A percentile compares a stretch with the other conserved stretches of the same genome.
Evolutionary conservation across 257 asterid genomes (phyloP).

Genomic region (Ehretia macrophylla): DNA sequence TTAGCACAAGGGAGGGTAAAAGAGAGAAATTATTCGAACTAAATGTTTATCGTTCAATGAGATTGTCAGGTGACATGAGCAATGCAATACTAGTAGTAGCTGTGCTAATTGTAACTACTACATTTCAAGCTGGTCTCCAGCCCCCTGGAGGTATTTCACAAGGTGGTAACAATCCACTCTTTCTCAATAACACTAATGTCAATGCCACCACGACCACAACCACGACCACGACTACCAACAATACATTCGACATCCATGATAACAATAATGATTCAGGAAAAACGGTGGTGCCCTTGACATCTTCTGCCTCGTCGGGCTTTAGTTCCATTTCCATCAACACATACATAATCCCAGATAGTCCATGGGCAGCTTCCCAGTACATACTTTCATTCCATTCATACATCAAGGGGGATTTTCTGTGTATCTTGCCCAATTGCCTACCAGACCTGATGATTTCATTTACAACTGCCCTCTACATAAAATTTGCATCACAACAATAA

Average conservation of each 20-base stretch:
- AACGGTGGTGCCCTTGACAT: slow-evolving; percentile 1
- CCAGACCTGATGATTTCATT: no score
- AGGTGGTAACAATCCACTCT: neutral
- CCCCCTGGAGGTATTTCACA: slow-evolving; percentile 8
- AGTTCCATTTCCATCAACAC: no score
- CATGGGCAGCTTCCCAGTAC: no score
- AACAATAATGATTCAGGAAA: neutral
- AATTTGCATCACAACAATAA: no score
- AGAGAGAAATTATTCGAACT: neutral
- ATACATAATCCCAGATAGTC: no score
- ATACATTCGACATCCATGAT: neutral
- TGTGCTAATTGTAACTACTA: neutral
- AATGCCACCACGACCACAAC: neutral
- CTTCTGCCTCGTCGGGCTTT: no score
- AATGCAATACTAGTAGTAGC: slow-evolving; percentile 2
- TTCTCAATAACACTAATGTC: neutral
- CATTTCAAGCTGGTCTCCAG: neutral
- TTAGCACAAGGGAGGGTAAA: neutral
- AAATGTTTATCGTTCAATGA: neutral
- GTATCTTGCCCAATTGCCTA: no score
- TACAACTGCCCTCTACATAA: no score
- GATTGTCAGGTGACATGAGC: neutral
- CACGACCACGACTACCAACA: neutral
- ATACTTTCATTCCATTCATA: no score
- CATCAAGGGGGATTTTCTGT: no score